phyloP scores from a whole-genome alignment of 306 rosid genomes.

The Sicyos baderoa region DNA sequence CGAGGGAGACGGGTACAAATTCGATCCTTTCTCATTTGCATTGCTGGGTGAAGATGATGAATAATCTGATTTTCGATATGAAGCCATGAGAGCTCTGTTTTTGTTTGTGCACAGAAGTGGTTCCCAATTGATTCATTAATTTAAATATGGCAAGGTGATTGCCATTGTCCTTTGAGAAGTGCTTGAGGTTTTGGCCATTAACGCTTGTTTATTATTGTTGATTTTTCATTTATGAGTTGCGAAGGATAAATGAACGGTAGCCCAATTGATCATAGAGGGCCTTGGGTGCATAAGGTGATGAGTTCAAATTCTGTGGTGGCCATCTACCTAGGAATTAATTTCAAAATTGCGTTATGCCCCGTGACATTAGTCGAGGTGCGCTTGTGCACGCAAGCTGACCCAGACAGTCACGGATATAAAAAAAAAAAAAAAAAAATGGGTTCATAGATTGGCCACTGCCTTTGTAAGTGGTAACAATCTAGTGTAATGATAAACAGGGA shows the following conservation, averaged over 20 bases:
- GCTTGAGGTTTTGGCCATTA: slow-evolving; percentile 30
- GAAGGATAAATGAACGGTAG: too few relatives aligned
- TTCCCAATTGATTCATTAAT: slow-evolving; percentile 48
- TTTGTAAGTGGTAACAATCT: too few relatives aligned
- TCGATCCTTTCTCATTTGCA: slow-evolving; percentile 59
- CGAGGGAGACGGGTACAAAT: slow-evolving; percentile 86
- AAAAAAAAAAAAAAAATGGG: background rate
- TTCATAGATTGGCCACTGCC: background rate
- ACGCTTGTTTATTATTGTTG: background rate
- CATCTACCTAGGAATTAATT: too few relatives aligned
- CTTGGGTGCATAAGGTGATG: too few relatives aligned
- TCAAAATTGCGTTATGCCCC: too few relatives aligned
- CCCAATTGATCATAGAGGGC: too few relatives aligned
- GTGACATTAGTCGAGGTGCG: too few relatives aligned
- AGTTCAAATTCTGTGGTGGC: too few relatives aligned
- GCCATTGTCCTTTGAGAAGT: slow-evolving; percentile 25
- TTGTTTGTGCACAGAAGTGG: slow-evolving; percentile 42
- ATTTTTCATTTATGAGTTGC: background rate
- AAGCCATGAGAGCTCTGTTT: slow-evolving; percentile 7
- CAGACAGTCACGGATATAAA: background rate
- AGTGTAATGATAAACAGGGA: background rate
- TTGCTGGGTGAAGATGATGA: slow-evolving; percentile 50
- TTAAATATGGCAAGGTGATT: slow-evolving; percentile 29
- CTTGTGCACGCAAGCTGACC: too few relatives aligned
- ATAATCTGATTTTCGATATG: slow-evolving; percentile 22